phyloP scores from a whole-genome alignment of 768 basidiomycete genomes.

The Suillus fuscotomentosus region DNA sequence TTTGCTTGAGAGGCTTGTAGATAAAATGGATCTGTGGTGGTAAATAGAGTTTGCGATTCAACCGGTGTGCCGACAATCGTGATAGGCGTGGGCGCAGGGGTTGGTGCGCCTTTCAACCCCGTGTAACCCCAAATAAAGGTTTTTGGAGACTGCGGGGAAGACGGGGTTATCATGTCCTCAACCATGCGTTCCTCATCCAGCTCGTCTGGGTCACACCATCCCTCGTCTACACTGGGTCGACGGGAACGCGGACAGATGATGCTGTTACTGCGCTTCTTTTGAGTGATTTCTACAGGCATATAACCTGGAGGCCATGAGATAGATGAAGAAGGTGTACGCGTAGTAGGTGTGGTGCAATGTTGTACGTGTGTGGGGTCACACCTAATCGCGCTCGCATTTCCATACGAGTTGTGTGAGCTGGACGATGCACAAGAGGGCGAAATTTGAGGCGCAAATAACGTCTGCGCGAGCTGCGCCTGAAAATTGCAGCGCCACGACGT shows the following conservation, averaged over 20 bases:
- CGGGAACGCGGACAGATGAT: constrained; percentile 18
- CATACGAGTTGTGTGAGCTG: constrained; percentile 17
- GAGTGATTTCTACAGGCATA: constrained; percentile 22
- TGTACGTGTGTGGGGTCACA: constrained; percentile 35
- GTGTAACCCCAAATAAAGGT: constrained; percentile 23
- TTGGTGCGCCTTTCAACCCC: constrained; percentile 21
- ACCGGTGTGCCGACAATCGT: constrained; percentile 17
- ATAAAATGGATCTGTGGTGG: constrained; percentile 51
- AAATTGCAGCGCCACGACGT: background rate
- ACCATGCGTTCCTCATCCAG: constrained; percentile 46
- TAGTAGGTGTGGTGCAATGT: constrained; percentile 41
- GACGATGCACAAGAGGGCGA: constrained; percentile 17
- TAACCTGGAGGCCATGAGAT: constrained; percentile 28
- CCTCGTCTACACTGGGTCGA: constrained; percentile 24
- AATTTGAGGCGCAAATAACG: constrained; percentile 36
- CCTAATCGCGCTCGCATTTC: constrained; percentile 19
- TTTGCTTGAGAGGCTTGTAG: constrained; percentile 37
- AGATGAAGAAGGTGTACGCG: constrained; percentile 32
- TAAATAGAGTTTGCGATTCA: constrained; percentile 35
- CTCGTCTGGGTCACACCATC: constrained; percentile 33
- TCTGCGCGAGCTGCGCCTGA: constrained; percentile 47
- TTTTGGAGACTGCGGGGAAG: constrained; percentile 29
- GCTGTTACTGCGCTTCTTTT: constrained; percentile 29
- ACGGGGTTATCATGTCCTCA: constrained; percentile 41
- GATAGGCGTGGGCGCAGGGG: constrained; percentile 17